Base-by-base conservation (phyloP, 176 grass and related monocot species). In the Puccinellia tenuiflora region DNA sequence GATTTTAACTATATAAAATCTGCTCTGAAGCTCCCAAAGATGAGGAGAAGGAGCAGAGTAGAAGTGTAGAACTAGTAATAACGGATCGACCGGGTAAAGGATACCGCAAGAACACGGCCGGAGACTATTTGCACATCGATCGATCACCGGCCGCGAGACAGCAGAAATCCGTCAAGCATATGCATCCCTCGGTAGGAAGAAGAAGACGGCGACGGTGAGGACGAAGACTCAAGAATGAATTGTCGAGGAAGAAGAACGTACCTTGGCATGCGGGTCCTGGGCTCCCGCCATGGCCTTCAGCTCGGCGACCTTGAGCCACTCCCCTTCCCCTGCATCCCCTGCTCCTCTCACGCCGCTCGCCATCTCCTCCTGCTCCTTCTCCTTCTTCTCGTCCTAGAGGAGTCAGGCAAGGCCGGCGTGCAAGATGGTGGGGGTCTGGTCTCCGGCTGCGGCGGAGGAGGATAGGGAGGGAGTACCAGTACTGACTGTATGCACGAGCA, bases 281-380 rank as follows among this genome's bases (percentile, higher is more conserved):
- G 67, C 75, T 50, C 80, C 67, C 5, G 68, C 88, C 59, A 35
- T 33, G 79, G 69, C 75, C 76, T 86, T 88, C 45, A 93, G 76
- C 79, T 83, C 45, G 6, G 85, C 69, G 21, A 88, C 73, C 83
- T 86, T 88, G 68, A 86, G 80, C 91, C 75, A 76, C 86, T 90
- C 69, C 12, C 34, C 81, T 70, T 77, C 90, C 24, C 77, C 85
- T 3, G 76, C 85, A 22, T 51, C 81, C 5, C 54, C 81, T 9
- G 7, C 16, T 30, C 57, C 81, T 7, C 39, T 54, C 22, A 11
- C 14, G n/a, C 39, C 24, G 76, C 18, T 60, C 56, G 73, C 79
- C 84, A 81, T 86, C 75, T 12, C 9, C 48, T 21, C 20, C 68
- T 0, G 40, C n/a, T 69, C 38, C 68, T 8, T 5, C 24, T 45